A percentile compares a stretch with the other conserved stretches of the same genome.
Conservation (phyloP, 768 basidiomycete species). For the Serendipita sp. region DNA sequence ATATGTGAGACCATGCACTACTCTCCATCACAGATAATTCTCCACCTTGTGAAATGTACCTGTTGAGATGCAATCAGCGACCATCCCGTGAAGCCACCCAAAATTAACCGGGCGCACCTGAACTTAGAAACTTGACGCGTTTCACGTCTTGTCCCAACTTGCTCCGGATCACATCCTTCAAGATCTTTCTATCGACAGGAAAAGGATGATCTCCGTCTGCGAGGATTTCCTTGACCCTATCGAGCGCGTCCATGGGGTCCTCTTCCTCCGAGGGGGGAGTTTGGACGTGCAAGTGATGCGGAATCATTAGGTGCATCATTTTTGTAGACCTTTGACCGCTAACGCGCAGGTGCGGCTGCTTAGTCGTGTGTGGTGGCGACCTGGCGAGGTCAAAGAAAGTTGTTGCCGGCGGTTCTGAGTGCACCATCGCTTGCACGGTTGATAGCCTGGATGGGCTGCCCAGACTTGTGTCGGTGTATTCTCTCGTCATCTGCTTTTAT, state of each 20-base stretch:
- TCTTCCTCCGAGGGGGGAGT: constrained; percentile 3
- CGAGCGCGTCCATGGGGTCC: background rate
- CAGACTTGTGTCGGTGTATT: too few species aligned
- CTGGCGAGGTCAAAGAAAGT: too few species aligned
- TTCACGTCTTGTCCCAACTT: constrained; percentile 51
- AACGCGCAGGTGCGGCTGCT: too few species aligned
- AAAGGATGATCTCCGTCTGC: constrained; percentile 51
- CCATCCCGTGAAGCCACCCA: constrained; percentile 11
- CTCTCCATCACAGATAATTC: constrained; percentile 10
- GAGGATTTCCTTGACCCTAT: constrained; percentile 30
- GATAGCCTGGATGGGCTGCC: too few species aligned
- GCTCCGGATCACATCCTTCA: constrained; percentile 65
- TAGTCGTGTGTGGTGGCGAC: too few species aligned
- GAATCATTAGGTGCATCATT: constrained; percentile 1
- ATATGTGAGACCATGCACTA: constrained; percentile 9
- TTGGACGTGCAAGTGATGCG: constrained; percentile 1
- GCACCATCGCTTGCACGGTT: too few species aligned
- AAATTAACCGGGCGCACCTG: constrained; percentile 33
- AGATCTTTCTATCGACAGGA: constrained; percentile 54
- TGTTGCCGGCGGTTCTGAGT: too few species aligned
- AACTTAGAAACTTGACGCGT: constrained; percentile 55
- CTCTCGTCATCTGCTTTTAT: too few species aligned
- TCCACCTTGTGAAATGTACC: constrained; percentile 75
- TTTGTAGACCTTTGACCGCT: too few species aligned
- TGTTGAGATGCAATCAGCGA: constrained; percentile 18